Evolutionary conservation across 1,139 yeast species (phyloP), one percentile per base, ranked within the genome.

Genomic region (Taphrina populina): DNA sequence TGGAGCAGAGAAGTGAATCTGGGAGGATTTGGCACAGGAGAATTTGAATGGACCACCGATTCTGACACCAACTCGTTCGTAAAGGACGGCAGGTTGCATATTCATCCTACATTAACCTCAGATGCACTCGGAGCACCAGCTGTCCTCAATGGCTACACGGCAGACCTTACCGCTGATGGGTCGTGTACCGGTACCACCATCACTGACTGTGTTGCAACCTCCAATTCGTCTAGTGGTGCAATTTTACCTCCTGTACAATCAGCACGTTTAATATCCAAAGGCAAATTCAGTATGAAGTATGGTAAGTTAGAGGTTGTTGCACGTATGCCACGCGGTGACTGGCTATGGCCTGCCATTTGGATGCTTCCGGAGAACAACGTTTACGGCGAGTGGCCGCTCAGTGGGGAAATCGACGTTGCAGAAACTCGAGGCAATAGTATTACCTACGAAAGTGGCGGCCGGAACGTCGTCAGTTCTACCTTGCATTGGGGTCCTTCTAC

Each of bases 321-420:
- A 8, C 36, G 45, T 24, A 35, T 59, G 47, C 61, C 62, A 11
- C 21, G 32, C 8, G 62, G 62, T 11, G 61, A 59, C 52, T 59
- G 62, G 62, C n/a, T 59, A 19, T 59, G 62, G 62, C 62, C 62
- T 5, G 61, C 62, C n/a, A 58, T 59, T 19, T 59, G 61, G 61
- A 59, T 59, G 62, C 29, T 59, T 36, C 62, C 62, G 21, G 45
- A 30, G 2, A 33, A 59, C 32, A 36, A 27, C 17, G 55, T 45
- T 17, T 59, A 59, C 27, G 62, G 62, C 15, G 36, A 35, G 6
- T 59, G 61, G 61, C 62, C 62, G 8, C 46, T 58, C 17, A 56
- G 60, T 6, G 62, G 62, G 10, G 62, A 59, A 35, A 59, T 59
- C 21, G 62, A 59, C 24, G 53, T 59, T 36, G 47, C 33, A 10